These are phyloP conservation scores for Pelargonium cotyledonis DNA, from an alignment of 441 rosid genomes.

Conservation along the genomic window DNA sequence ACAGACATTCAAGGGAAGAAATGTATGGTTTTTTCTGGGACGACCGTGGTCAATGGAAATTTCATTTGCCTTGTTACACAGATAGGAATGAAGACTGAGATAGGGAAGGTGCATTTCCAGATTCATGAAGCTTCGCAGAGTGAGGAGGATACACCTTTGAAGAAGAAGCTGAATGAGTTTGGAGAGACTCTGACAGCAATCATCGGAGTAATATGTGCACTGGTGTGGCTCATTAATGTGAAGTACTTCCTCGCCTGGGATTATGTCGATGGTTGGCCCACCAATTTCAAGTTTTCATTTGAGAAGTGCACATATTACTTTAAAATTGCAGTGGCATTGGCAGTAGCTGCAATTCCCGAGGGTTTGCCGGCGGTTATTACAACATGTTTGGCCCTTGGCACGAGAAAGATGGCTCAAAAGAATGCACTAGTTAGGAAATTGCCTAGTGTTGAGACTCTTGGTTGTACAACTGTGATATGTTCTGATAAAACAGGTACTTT, in stretches of 20 bases:
- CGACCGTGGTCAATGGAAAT: constrained; percentile 41
- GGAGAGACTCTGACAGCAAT: not conserved
- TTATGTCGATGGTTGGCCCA: constrained; percentile 35
- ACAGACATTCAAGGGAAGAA: constrained; percentile 38
- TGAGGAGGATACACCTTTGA: constrained; percentile 44
- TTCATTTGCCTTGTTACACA: constrained; percentile 36
- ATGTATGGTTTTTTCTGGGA: constrained; percentile 42
- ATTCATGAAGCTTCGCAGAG: constrained; percentile 34
- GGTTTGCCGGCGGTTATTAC: constrained; percentile 47
- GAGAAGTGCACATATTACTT: constrained; percentile 46
- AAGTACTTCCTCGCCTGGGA: constrained; percentile 35
- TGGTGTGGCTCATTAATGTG: constrained; percentile 5
- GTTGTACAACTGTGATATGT: constrained; percentile 46
- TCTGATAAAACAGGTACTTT: constrained; percentile 47
- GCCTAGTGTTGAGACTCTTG: constrained; percentile 45
- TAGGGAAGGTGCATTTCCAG: constrained; percentile 39
- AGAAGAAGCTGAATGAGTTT: constrained; percentile 28
- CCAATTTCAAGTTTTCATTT: constrained; percentile 37
- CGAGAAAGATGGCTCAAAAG: constrained; percentile 14
- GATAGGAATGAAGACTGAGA: constrained; percentile 41
- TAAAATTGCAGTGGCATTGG: constrained; percentile 42
- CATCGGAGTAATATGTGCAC: not conserved
- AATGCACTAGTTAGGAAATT: constrained; percentile 42
- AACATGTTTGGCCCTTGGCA: constrained; percentile 41
- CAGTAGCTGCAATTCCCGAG: constrained; percentile 44